phyloP scores from a whole-genome alignment of 495 filamentous ascomycete species.

The Hypoxylon lenormandii region DNA sequence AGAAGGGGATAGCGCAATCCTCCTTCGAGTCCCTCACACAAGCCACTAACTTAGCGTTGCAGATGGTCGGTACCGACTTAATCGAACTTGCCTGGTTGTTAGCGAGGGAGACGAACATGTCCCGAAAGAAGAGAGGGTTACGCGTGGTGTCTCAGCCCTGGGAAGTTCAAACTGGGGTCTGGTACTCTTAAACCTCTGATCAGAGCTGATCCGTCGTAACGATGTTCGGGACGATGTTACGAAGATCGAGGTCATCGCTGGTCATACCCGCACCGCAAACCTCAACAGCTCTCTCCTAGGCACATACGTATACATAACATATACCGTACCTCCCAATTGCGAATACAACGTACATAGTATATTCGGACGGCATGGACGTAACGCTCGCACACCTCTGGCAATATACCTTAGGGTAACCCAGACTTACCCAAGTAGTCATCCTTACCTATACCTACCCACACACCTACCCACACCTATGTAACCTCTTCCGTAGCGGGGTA shows the following conservation, averaged over 20 bases:
- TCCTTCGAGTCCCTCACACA: neutral
- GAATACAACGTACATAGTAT: no score
- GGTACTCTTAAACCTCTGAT: no score
- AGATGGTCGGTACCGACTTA: slow-evolving; percentile 13
- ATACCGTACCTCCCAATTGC: no score
- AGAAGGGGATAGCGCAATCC: neutral
- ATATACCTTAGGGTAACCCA: neutral
- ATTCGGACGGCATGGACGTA: no score
- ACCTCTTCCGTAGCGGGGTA: slow-evolving; percentile 30
- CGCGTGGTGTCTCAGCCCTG: slow-evolving; percentile 35
- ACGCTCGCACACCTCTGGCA: no score
- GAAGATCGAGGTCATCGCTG: slow-evolving; percentile 20
- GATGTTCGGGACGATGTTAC: neutral
- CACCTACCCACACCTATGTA: slow-evolving; percentile 27
- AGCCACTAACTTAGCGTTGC: slow-evolving; percentile 13
- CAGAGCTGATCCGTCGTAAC: slow-evolving; percentile 10
- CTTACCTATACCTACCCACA: slow-evolving; percentile 7
- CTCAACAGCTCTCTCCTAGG: neutral
- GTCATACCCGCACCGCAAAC: slow-evolving; percentile 33
- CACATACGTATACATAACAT: no score
- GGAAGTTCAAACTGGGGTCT: slow-evolving; percentile 11
- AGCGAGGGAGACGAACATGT: slow-evolving; percentile 21
- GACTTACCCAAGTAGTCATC: neutral
- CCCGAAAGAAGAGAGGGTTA: slow-evolving; percentile 19
- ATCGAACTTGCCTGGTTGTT: slow-evolving; percentile 1